Conservation (phyloP, 805 yeast species). For the Scheffersomyces stipitis region DNA sequence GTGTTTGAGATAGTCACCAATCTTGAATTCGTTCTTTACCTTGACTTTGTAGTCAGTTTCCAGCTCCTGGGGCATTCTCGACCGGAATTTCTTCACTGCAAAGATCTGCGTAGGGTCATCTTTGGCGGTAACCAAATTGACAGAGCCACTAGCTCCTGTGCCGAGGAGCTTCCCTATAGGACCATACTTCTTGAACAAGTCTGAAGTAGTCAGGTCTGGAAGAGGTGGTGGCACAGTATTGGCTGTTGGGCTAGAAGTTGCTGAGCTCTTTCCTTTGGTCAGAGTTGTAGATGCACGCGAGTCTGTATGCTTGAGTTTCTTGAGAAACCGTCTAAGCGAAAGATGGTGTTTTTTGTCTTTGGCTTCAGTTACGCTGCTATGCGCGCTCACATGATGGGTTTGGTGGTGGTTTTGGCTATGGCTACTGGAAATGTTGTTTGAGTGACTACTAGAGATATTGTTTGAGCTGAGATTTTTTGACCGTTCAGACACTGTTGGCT, state of each 20-base stretch:
- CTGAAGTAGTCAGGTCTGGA: constrained; percentile 13
- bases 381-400: background rate
- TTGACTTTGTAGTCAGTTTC: constrained; percentile 71
- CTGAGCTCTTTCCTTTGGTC: constrained; percentile 3
- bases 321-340: constrained; percentile 51
- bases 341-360: constrained; percentile 20
- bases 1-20: constrained; percentile 73
- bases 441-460: too few species aligned
- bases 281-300: background rate
- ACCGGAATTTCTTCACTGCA: constrained; percentile 86
- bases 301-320: constrained; percentile 39
- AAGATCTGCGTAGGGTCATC: constrained; percentile 54
- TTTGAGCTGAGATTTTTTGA: too few species aligned
- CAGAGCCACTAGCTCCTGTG: constrained; percentile 94
- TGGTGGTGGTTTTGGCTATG: constrained; percentile 1
- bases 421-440: constrained; percentile 2
- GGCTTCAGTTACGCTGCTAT: background rate
- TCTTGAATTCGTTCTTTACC: constrained; percentile 77
- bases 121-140: constrained; percentile 68
- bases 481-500: too few species aligned
- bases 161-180: constrained; percentile 70
- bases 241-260: too few species aligned
- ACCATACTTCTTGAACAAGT: constrained; percentile 60
- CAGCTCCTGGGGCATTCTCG: constrained; percentile 59
- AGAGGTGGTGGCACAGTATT: constrained; percentile 1